Percentiles rank a stretch among this genome's conserved stretches.
Evolutionary conservation across 2,329 filamentous ascomycete species (phyloP).

Genomic region (Neophaeococcomyces aloes): DNA sequence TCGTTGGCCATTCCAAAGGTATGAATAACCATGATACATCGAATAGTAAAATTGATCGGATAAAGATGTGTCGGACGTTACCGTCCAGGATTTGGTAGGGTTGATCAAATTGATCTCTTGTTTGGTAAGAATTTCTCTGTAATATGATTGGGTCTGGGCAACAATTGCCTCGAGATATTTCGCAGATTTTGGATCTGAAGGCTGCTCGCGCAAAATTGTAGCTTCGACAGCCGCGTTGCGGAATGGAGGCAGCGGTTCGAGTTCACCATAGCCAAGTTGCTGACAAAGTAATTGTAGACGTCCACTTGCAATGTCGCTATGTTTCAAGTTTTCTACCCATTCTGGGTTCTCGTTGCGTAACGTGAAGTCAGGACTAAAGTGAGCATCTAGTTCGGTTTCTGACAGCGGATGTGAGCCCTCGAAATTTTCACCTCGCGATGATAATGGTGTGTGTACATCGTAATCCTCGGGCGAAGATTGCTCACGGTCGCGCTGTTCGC

Average conservation of each 20-base stretch:
- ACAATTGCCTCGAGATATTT: constrained; percentile 18
- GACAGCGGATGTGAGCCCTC: constrained; percentile 8
- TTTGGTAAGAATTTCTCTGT: constrained; percentile 16
- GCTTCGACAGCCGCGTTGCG: constrained; percentile 19
- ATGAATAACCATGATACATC: constrained; percentile 22
- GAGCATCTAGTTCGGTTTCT: constrained; percentile 15
- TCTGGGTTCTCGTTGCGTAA: constrained; percentile 8
- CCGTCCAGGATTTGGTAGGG: constrained; percentile 17
- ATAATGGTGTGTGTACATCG: constrained; percentile 17
- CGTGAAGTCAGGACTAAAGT: constrained; percentile 11
- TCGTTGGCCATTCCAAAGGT: constrained; percentile 20
- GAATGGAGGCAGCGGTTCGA: constrained; percentile 18
- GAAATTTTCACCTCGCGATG: constrained; percentile 14
- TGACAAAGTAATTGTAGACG: constrained; percentile 14
- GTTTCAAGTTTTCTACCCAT: constrained; percentile 9
- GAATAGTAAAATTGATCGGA: constrained; percentile 21
- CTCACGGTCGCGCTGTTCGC: constrained; percentile 10
- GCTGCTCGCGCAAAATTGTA: constrained; percentile 11
- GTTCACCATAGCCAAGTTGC: constrained; percentile 14
- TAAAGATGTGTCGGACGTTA: constrained; percentile 19
- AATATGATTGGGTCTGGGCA: constrained; percentile 18
- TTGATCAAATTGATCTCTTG: constrained; percentile 18
- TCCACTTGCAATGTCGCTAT: constrained; percentile 14
- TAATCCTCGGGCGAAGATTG: constrained; percentile 19
- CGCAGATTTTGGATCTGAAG: constrained; percentile 12